A percentile compares a stretch with the other conserved stretches of the same genome.
Evolutionary conservation across 306 rosid species (phyloP).

Genomic region (Prunus dulcis): DNA sequence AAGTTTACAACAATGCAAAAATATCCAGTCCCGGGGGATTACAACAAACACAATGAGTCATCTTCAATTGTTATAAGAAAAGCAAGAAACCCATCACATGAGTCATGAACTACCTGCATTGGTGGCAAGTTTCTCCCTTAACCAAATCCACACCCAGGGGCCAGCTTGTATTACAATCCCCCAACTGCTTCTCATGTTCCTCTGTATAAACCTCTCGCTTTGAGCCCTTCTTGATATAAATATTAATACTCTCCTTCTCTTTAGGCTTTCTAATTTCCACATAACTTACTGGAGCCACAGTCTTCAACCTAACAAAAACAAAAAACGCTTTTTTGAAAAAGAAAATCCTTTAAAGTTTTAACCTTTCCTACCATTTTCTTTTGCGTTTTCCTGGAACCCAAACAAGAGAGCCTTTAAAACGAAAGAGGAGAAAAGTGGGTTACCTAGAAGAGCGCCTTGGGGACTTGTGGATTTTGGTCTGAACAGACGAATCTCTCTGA

Average conservation of each 20-base stretch:
- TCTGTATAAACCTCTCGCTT: slow-evolving; percentile 73
- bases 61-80: not conserved
- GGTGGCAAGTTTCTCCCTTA: slow-evolving; percentile 76
- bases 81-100: not conserved
- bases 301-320: slow-evolving; percentile 52
- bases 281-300: slow-evolving; percentile 49
- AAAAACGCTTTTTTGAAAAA: not conserved
- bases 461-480: slow-evolving; percentile 18
- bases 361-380: not conserved
- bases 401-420: not conserved
- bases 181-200: slow-evolving; percentile 63
- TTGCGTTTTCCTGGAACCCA: slow-evolving; percentile 9
- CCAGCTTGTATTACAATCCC: slow-evolving; percentile 62
- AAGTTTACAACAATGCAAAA: too few species aligned
- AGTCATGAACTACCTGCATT: slow-evolving; percentile 52
- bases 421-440: not conserved
- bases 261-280: slow-evolving; percentile 6
- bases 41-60: not conserved
- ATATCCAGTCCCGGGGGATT: not conserved
- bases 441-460: slow-evolving; percentile 76
- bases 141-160: slow-evolving; percentile 47
- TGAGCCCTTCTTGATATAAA: slow-evolving; percentile 48
- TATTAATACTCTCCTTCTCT: slow-evolving; percentile 19
- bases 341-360: not conserved
- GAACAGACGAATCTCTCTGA: not conserved